These are phyloP conservation scores for Candida schatavii DNA, from an alignment of 805 yeast genomes.

Conservation along the genomic window DNA sequence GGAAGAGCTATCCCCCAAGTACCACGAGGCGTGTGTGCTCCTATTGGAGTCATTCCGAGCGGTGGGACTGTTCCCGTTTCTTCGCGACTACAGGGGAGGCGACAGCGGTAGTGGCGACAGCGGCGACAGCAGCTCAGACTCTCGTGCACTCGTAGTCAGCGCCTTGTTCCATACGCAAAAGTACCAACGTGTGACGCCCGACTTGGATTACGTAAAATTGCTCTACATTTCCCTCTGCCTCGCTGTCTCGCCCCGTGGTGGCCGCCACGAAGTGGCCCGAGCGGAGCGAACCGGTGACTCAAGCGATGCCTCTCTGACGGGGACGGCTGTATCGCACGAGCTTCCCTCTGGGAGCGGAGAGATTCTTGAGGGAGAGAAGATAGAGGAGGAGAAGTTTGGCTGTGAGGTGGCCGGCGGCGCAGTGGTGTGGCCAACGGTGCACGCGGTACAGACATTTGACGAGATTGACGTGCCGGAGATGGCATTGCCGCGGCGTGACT, in stretches of 20 bases:
- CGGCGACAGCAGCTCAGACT: constrained; percentile 24
- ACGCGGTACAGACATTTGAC: constrained; percentile 42
- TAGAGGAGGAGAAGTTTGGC: constrained; percentile 11
- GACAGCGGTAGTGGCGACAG: constrained; percentile 8
- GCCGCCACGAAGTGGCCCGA: background rate
- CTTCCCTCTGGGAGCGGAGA: too few relatives aligned
- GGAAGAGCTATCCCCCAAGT: too few relatives aligned
- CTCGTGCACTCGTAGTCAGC: constrained; percentile 27
- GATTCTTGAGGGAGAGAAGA: too few relatives aligned
- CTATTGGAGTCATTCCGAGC: constrained; percentile 30
- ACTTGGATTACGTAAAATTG: constrained; percentile 41
- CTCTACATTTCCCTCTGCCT: constrained; percentile 46
- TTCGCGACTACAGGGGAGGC: constrained; percentile 26
- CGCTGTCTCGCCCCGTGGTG: background rate
- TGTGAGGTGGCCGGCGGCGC: constrained; percentile 1
- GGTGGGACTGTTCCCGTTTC: constrained; percentile 50
- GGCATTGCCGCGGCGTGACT: background rate
- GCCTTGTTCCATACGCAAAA: constrained; percentile 42
- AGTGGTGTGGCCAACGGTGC: constrained; percentile 30
- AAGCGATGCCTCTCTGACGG: background rate
- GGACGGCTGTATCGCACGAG: constrained; percentile 2
- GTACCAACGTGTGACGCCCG: constrained; percentile 31
- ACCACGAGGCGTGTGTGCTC: background rate
- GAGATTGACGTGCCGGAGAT: constrained; percentile 29
- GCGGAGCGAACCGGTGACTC: background rate